Conservation (phyloP, 192 early-diverging fungal species). For the Coemansia sp. region DNA sequence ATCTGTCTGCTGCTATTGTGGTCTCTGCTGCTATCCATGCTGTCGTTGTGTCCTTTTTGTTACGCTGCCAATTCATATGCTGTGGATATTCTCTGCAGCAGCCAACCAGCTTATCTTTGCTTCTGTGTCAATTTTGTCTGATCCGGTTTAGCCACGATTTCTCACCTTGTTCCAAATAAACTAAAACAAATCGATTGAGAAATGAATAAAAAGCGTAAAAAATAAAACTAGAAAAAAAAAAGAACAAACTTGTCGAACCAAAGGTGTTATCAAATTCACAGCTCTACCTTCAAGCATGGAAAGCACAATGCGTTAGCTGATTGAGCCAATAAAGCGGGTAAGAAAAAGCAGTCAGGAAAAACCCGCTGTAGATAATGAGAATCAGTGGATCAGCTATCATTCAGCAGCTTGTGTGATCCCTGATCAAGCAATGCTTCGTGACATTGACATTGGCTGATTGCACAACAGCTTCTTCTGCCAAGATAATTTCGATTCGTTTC, state of each 20-base stretch:
- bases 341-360: constrained; percentile 6
- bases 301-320: too few relatives aligned
- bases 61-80: not conserved
- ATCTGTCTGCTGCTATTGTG: not conserved
- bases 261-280: not conserved
- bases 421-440: not conserved
- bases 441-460: too few relatives aligned
- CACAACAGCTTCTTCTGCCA: not conserved
- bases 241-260: not conserved
- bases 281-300: not conserved
- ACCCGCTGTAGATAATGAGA: not conserved
- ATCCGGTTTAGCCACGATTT: not conserved
- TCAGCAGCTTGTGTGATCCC: not conserved
- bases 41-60: not conserved
- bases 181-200: not conserved
- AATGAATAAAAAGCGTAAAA: constrained; percentile 4
- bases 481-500: not conserved
- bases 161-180: constrained; percentile 4
- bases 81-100: too few relatives aligned
- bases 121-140: not conserved
- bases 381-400: not conserved
- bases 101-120: not conserved
- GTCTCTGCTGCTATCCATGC: not conserved
- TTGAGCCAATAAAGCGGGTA: not conserved
- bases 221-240: not conserved